Base-by-base conservation (phyloP, 768 basidiomycete genomes). In the Pholiota conissans region DNA sequence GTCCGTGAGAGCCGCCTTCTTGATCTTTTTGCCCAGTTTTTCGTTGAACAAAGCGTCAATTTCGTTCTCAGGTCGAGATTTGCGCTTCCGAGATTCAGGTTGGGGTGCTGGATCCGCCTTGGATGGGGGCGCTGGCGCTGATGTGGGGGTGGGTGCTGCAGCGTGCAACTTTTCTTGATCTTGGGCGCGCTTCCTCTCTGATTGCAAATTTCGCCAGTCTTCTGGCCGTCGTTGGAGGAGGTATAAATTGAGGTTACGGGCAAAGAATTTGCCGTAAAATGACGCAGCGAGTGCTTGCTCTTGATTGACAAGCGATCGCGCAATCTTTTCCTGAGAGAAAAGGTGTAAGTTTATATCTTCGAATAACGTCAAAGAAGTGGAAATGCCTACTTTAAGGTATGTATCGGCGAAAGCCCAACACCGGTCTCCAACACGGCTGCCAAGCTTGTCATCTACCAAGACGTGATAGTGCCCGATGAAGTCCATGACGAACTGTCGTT, bases 401-500 rank as follows among this genome's bases (percentile, higher is more conserved):
- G 92, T 88, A 73, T 99, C 97, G n/a, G 91, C 87, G 60, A 83
- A 85, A 1, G 81, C 84, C 93, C 94, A 98, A 62, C 90, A 91
- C n/a, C 89, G 85, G 65, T 95, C 96, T 4, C 84, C 91, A 0
- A 98, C 86, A 47, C 93, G 81, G 65, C 91, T 93, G 45, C 97
- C 97, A 61, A 97, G 85, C 45, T 90, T 85, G 69, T 98, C 93
- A 68, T 95, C 90, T 5, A 90, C 91, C 30, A 99, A 84, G 28
- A 75, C 67, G 67, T 89, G 87, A 72, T 88, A 97, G 58, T 88
- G 82, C 5, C 88, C 91, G 35, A 94, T 81, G 66, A 96, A 85
- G 4, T 81, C 78, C 68, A 87, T 75, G 45, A 97, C 82, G 49
- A 96, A 81, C 61, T 80, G 76, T 8, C 91, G 84, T 61, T 90